Conservation (phyloP, 2,329 filamentous ascomycete genomes). For the Ascochyta koolunga region DNA sequence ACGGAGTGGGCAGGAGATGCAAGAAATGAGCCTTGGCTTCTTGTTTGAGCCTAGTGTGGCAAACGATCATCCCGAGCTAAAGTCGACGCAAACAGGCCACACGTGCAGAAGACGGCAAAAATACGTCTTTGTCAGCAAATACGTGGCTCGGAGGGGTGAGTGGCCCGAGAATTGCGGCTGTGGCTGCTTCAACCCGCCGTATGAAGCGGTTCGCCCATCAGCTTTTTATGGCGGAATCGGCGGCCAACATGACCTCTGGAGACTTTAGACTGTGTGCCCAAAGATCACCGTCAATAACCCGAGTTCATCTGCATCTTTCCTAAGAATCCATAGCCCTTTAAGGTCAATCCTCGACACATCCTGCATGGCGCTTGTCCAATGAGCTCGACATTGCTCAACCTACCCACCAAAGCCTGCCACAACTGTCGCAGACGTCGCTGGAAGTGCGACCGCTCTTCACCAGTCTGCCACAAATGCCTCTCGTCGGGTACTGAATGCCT, state of each 20-base stretch:
- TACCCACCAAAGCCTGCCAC: conserved; percentile 58
- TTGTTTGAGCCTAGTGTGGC: conserved; percentile 14
- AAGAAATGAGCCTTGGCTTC: conserved; percentile 36
- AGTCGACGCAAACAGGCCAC: conserved; percentile 12
- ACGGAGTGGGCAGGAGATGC: conserved; percentile 25
- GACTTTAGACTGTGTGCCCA: conserved; percentile 20
- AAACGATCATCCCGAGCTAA: background rate
- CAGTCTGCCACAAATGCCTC: conserved; percentile 65
- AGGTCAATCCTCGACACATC: conserved; percentile 30
- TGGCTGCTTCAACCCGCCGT: conserved; percentile 22
- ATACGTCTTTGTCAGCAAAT: conserved; percentile 14
- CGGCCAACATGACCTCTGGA: conserved; percentile 12
- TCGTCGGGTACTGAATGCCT: conserved; percentile 63
- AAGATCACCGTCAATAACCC: conserved; percentile 19
- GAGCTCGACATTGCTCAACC: conserved; percentile 35
- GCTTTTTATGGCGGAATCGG: conserved; percentile 19
- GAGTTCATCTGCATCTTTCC: conserved; percentile 16
- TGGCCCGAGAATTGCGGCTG: conserved; percentile 17
- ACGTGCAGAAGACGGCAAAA: background rate
- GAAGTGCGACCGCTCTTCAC: conserved; percentile 66
- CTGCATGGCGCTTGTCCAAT: conserved; percentile 44
- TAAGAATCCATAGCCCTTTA: conserved; percentile 8
- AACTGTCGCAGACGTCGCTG: conserved; percentile 67
- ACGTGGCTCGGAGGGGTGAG: conserved; percentile 17
- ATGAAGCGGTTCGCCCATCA: conserved; percentile 5